These are phyloP conservation scores for Pulveroboletus sp. DNA, from an alignment of 768 basidiomycete genomes.

Conservation along the genomic window DNA sequence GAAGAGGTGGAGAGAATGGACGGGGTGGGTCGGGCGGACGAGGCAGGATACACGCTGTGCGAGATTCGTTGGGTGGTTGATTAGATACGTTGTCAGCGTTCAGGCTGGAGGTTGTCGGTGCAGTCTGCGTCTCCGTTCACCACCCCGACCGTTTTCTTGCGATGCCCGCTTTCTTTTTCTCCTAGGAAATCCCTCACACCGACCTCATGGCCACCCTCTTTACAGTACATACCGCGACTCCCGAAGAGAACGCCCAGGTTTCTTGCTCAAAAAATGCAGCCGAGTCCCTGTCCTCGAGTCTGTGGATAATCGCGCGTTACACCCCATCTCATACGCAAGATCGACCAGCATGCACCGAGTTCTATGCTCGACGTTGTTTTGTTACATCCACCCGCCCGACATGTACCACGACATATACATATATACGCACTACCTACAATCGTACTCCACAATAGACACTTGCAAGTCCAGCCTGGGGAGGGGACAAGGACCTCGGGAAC, in stretches of 20 bases:
- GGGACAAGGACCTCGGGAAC: too few species aligned
- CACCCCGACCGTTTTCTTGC: neutral
- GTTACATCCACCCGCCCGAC: neutral
- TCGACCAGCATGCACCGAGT: too few species aligned
- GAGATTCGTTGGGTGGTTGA: slow-evolving; percentile 55
- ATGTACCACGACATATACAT: slow-evolving; percentile 10
- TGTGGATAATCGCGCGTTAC: too few species aligned
- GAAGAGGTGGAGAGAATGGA: slow-evolving; percentile 46
- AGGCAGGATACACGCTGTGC: slow-evolving; percentile 63
- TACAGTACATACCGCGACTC: too few species aligned
- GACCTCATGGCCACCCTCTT: neutral
- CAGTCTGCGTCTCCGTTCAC: neutral
- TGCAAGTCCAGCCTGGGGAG: too few species aligned
- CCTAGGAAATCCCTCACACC: neutral
- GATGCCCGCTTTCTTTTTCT: neutral
- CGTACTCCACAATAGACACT: neutral
- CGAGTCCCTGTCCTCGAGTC: too few species aligned
- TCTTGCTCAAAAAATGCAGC: too few species aligned
- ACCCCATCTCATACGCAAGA: too few species aligned
- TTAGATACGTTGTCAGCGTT: neutral
- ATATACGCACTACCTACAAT: slow-evolving; percentile 5
- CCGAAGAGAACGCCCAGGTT: neutral
- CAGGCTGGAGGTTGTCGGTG: too few species aligned
- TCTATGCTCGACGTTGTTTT: too few species aligned
- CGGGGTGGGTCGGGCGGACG: slow-evolving; percentile 63